A percentile compares a stretch with the other conserved stretches of the same genome.
phyloP scores from a whole-genome alignment of 164 flowering plant genomes.

The Echeveria elegans region DNA sequence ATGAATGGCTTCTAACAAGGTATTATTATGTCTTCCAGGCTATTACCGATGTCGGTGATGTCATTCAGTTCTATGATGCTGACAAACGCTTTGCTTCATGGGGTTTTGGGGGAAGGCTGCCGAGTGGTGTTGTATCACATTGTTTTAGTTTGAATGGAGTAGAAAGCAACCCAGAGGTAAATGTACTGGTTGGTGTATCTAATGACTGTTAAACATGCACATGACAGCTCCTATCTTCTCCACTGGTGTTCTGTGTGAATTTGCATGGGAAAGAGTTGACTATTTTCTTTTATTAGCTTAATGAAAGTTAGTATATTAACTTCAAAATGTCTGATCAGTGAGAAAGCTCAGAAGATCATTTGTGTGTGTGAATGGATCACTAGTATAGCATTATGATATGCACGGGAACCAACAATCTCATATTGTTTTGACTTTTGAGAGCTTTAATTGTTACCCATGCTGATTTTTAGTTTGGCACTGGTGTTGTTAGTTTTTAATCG shows the following conservation, averaged over 20 bases:
- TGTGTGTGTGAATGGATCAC: neutral
- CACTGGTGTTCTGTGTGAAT: neutral
- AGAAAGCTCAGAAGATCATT: neutral
- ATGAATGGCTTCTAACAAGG: neutral
- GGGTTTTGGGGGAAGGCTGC: conserved; percentile 85
- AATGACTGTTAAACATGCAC: neutral
- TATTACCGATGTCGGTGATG: conserved; percentile 58
- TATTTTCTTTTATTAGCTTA: neutral
- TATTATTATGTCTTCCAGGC: conserved; percentile 40
- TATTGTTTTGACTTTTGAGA: no score
- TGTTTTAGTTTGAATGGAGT: conserved; percentile 40
- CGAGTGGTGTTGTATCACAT: conserved; percentile 55
- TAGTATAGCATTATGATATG: no score
- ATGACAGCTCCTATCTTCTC: neutral
- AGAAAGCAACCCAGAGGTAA: conserved; percentile 46
- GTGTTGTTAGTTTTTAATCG: neutral
- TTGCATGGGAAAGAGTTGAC: neutral
- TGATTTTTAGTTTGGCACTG: neutral
- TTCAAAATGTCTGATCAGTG: neutral
- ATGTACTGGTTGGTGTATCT: neutral
- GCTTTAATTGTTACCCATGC: neutral
- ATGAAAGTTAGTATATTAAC: no score
- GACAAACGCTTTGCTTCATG: conserved; percentile 76
- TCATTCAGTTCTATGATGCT: conserved; percentile 80
- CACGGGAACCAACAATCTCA: no score